Percentiles rank a stretch among this genome's conserved stretches.
These are phyloP conservation scores for Dothidotthia symphoricarpi DNA, from an alignment of 2,329 filamentous ascomycete genomes.

Conservation along the genomic window DNA sequence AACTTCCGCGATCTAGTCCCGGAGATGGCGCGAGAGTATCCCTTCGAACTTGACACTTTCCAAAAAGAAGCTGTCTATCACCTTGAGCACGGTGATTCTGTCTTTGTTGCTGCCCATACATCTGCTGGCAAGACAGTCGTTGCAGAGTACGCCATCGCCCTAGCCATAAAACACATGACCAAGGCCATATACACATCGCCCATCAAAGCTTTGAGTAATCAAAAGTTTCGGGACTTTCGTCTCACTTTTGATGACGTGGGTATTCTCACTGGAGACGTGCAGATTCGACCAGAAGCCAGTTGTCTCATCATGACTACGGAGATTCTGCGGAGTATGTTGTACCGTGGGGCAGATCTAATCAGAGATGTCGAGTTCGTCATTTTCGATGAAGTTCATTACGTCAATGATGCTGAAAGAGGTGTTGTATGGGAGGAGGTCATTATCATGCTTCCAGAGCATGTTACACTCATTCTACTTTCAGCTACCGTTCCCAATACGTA, in stretches of 20 bases:
- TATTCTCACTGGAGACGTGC: constrained; percentile 94
- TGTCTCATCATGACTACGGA: constrained; percentile 99
- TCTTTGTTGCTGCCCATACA: constrained; percentile 96
- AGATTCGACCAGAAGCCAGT: constrained; percentile 95
- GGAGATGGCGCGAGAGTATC: constrained; percentile 94
- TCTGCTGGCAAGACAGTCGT: constrained; percentile 98
- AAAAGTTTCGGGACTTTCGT: constrained; percentile 96
- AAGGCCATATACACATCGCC: constrained; percentile 99
- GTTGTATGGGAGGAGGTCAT: constrained; percentile 99
- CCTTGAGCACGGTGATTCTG: constrained; percentile 91
- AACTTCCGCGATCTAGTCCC: constrained; percentile 93
- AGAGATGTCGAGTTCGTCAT: constrained; percentile 98
- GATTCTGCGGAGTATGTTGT: constrained; percentile 96
- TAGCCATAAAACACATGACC: constrained; percentile 98
- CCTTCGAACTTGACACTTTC: constrained; percentile 95
- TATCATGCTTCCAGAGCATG: constrained; percentile 97
- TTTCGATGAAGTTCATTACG: constrained; percentile 98
- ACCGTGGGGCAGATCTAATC: constrained; percentile 91
- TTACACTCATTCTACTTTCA: constrained; percentile 90
- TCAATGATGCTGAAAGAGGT: constrained; percentile 92
- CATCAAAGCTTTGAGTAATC: constrained; percentile 97
- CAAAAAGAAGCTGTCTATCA: constrained; percentile 99
- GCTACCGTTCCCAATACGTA: constrained; percentile 97
- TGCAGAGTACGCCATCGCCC: constrained; percentile 93
- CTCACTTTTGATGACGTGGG: constrained; percentile 91